Base-by-base conservation (phyloP, 805 yeast genomes). In the Peterozyma toletana region DNA sequence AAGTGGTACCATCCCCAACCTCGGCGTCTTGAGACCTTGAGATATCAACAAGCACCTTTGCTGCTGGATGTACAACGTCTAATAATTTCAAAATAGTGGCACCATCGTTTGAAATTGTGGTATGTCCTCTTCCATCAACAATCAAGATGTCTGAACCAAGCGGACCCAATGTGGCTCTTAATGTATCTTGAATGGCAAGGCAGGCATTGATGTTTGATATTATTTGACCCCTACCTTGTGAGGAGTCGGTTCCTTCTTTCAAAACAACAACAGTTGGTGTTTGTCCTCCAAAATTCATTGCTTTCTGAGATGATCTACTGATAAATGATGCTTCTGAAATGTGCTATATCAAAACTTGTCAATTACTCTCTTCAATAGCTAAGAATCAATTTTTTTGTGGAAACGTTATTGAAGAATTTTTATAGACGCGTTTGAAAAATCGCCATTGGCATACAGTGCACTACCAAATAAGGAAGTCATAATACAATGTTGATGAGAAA, bases 11-110 rank as follows among this genome's bases (percentile, higher is more conserved):
- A 66, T 91, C 99, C 48, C 99, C 99, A 51, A 93, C 96, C 64
- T 91, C 98, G 48, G 95, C 96, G 62, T 91, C 99, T 68, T 91
- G 99, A 2, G 96, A 89, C 61, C 95, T 83, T 14, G 96, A 86
- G 46, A 91, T 86, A 60, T 91, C 96, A 43, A 91, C 99, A 53
- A 91, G 70, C 48, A 91, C 90, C 63, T 88, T 89, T 11, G 99
- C 99, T 10, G 99, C 99, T 9, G 99, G 99, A 58, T 93, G 99
- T 21, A 93, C 96, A 44, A 93, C 95, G 58, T 93, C 99, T 52
- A 93, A 68, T 45, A 93, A 72, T 60, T 84, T 87, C 61, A 93
- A 71, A 54, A 93, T 91, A 2, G 99, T 93, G 35, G 99, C 99
- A 53, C 99, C 99, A 61, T 93, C 99, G 63, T 93, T 93, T 37